These are phyloP conservation scores for Fraxinus platypoda DNA, from an alignment of 305 asterid species.

Conservation along the genomic window DNA sequence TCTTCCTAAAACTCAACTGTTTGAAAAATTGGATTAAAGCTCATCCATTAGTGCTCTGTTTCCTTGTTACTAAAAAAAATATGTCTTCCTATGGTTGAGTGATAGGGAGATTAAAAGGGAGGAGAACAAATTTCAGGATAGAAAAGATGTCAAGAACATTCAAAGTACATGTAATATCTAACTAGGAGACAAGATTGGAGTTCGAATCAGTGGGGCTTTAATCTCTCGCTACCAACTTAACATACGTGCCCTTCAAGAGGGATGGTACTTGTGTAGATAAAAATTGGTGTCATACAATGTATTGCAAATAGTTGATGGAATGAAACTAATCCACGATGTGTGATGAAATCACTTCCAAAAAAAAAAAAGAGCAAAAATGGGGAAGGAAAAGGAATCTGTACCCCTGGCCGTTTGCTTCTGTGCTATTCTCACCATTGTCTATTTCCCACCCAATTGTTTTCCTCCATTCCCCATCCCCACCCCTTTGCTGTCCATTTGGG, in stretches of 20 bases:
- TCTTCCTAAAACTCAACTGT: background rate
- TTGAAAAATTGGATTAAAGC: background rate
- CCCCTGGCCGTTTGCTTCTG: background rate
- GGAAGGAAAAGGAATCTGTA: background rate
- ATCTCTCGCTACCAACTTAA: background rate
- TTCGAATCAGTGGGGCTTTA: background rate
- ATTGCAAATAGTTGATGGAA: background rate
- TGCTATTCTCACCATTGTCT: background rate
- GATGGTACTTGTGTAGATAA: background rate
- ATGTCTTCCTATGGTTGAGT: background rate
- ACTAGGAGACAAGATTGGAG: background rate
- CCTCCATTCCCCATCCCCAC: background rate
- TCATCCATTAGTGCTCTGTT: background rate
- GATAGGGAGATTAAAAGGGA: background rate
- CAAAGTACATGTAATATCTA: background rate
- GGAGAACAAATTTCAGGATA: background rate
- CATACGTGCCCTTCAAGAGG: background rate
- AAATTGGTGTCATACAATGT: background rate
- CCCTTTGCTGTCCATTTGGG: background rate
- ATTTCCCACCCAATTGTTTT: background rate
- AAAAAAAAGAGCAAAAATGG: background rate
- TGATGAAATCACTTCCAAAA: background rate
- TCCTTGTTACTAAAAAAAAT: background rate
- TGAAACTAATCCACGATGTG: background rate
- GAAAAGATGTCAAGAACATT: background rate